phyloP scores from a whole-genome alignment of 1,139 yeast genomes.

The Saccharomyces hybrid region DNA sequence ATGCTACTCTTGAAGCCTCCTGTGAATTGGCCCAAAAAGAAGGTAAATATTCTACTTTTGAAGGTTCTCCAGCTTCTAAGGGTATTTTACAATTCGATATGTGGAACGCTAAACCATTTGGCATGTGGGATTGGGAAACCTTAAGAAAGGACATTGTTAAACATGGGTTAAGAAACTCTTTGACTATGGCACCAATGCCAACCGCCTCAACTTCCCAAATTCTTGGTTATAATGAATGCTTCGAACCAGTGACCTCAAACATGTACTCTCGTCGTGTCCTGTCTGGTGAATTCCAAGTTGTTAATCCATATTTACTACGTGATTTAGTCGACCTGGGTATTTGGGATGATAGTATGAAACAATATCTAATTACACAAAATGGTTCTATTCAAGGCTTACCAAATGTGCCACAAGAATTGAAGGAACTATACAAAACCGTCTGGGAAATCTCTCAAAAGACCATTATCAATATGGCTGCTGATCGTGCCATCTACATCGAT shows the following conservation, averaged over 20 bases:
- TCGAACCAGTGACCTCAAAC: constrained; percentile 86
- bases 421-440: constrained; percentile 80
- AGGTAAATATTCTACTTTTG: constrained; percentile 63
- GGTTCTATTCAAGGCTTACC: constrained; percentile 83
- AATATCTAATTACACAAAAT: constrained; percentile 65
- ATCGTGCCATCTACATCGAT: constrained; percentile 86
- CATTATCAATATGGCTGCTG: constrained; percentile 93
- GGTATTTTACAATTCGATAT: constrained; percentile 74
- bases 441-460: constrained; percentile 93
- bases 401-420: constrained; percentile 69
- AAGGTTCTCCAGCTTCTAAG: constrained; percentile 77
- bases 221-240: constrained; percentile 82
- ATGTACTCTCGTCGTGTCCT: constrained; percentile 80
- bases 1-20: constrained; percentile 77
- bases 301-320: constrained; percentile 72
- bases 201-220: constrained; percentile 92
- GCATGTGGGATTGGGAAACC: constrained; percentile 58
- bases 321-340: constrained; percentile 78
- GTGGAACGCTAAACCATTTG: constrained; percentile 71
- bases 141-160: constrained; percentile 53
- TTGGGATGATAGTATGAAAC: constrained; percentile 78
- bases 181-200: constrained; percentile 89
- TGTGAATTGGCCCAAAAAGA: constrained; percentile 58
- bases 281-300: constrained; percentile 85
- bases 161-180: constrained; percentile 72